Conservation (phyloP, 352 stramenopile species). For the Phytophthora fragariae region DNA sequence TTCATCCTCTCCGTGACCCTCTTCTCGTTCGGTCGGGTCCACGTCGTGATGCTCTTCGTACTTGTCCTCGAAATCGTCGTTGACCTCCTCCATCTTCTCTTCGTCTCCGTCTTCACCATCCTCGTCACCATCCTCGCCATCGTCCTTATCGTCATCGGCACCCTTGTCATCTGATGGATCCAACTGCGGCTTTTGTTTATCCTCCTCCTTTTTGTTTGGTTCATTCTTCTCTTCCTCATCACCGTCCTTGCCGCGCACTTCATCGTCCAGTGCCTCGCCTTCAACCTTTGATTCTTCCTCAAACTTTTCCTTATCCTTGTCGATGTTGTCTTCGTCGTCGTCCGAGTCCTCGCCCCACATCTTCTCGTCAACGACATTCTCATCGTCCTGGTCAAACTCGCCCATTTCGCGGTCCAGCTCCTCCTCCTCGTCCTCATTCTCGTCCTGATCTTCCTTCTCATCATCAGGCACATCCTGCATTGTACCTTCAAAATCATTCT, state of each 20-base stretch:
- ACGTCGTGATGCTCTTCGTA: constrained; percentile 82
- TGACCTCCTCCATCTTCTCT: constrained; percentile 86
- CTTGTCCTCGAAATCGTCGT: constrained; percentile 92
- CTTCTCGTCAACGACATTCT: constrained; percentile 99
- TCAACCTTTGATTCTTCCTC: constrained; percentile 89
- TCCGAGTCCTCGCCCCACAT: constrained; percentile 97
- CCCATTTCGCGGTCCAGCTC: constrained; percentile 99
- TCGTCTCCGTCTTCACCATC: constrained; percentile 54
- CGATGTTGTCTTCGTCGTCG: constrained; percentile 93
- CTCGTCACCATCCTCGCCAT: constrained; percentile 46
- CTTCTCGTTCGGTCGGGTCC: constrained; percentile 62
- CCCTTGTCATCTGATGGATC: constrained; percentile 55
- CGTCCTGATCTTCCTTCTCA: constrained; percentile 88
- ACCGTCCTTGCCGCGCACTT: constrained; percentile 91
- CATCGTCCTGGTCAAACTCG: constrained; percentile 95
- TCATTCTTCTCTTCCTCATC: constrained; percentile 87
- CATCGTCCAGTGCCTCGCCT: constrained; percentile 83
- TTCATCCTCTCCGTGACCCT: constrained; percentile 64
- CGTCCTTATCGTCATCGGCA: constrained; percentile 33
- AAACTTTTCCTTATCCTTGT: constrained; percentile 97
- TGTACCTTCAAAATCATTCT: constrained; percentile 99
- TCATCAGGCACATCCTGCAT: constrained; percentile 97
- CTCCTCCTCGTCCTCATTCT: constrained; percentile 91
- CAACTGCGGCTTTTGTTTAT: constrained; percentile 62
- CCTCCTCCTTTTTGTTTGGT: constrained; percentile 51